Base-by-base conservation (phyloP, 108 stramenopile species). In the Aureococcus anophagefferens region DNA sequence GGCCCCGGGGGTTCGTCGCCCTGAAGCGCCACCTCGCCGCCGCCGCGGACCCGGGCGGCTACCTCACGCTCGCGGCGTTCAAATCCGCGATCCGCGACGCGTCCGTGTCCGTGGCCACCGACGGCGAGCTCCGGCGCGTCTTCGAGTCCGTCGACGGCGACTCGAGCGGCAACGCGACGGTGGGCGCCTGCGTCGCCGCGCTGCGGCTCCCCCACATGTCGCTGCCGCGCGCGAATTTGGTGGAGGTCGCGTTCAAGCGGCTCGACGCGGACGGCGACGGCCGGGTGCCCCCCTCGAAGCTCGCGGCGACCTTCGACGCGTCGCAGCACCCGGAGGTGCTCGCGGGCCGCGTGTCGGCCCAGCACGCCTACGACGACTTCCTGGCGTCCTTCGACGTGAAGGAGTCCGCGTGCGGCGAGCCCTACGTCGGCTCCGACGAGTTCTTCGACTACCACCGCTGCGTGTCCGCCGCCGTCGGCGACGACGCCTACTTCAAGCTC, bases 401-500 rank as follows among this genome's bases (percentile, higher is more conserved):
- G 18, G 73, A 59, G 28, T 36, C 64, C 30, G 77, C 74, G 37
- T 73, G 72, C 13, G 32, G 35, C 35, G 80, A 77, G 7, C 67
- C 76, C 21, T 33, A 29, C 33, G 33, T 73, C 7, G 76, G 74
- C 62, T 77, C 77, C 69, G 33, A 64, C 32, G 73, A 81, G 35
- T 81, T 77, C 67, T 77, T 74, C 66, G 74, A 76, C 30, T 72
- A 81, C 66, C 46, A 77, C 28, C 31, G 64, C 36, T 67, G 68
- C 28, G 73, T 67, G 32, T 74, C 75, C 51, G 73, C 67, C 46
- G 51, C 51, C 21, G 1, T 59, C 1, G 25, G 21, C 51, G 66
- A 74, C 69, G 80, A 81, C 59, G 80, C 77, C 65, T 74, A 77
- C 69, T 81, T 81, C 73, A 76, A 81, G 63, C 67, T 74, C 13